phyloP scores from a whole-genome alignment of 2,329 filamentous ascomycete genomes.

The Claviceps arundinis region DNA sequence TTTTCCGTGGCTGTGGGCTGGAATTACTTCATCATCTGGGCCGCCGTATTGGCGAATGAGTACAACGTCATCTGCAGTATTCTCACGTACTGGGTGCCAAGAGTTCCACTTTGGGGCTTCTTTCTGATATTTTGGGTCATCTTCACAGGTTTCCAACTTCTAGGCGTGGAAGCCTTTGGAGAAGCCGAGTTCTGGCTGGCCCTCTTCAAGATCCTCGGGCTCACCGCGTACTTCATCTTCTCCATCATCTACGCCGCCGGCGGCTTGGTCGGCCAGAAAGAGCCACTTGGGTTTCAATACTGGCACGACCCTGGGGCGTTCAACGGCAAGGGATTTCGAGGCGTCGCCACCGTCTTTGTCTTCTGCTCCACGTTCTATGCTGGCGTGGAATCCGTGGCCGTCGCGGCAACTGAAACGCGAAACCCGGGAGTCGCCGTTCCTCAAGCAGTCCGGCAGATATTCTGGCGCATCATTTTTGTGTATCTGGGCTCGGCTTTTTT shows the following conservation, averaged over 20 bases:
- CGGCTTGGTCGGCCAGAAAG: slow-evolving; percentile 44
- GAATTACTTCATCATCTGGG: slow-evolving; percentile 61
- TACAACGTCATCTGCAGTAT: slow-evolving; percentile 58
- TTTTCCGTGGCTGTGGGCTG: slow-evolving; percentile 57
- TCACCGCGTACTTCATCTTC: slow-evolving; percentile 62
- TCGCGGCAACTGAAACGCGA: slow-evolving; percentile 48
- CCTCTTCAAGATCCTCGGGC: slow-evolving; percentile 54
- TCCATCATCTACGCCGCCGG: slow-evolving; percentile 58
- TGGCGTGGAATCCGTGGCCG: slow-evolving; percentile 50
- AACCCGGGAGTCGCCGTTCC: slow-evolving; percentile 44
- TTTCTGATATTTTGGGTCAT: slow-evolving; percentile 65
- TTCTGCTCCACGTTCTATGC: slow-evolving; percentile 60
- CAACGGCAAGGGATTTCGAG: slow-evolving; percentile 49
- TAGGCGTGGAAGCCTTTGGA: slow-evolving; percentile 62
- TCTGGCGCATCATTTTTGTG: slow-evolving; percentile 48
- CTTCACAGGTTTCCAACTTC: slow-evolving; percentile 54
- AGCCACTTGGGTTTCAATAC: slow-evolving; percentile 54
- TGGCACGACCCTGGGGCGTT: slow-evolving; percentile 62
- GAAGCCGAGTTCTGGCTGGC: slow-evolving; percentile 74
- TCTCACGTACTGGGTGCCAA: slow-evolving; percentile 51
- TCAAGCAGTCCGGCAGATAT: slow-evolving; percentile 45
- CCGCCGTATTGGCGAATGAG: slow-evolving; percentile 53
- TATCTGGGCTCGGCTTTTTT: slow-evolving; percentile 62
- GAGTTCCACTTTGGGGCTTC: slow-evolving; percentile 49
- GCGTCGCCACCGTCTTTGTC: slow-evolving; percentile 52